phyloP scores from a whole-genome alignment of 2,329 filamentous ascomycete species.

The Stylonectria norvegica region DNA sequence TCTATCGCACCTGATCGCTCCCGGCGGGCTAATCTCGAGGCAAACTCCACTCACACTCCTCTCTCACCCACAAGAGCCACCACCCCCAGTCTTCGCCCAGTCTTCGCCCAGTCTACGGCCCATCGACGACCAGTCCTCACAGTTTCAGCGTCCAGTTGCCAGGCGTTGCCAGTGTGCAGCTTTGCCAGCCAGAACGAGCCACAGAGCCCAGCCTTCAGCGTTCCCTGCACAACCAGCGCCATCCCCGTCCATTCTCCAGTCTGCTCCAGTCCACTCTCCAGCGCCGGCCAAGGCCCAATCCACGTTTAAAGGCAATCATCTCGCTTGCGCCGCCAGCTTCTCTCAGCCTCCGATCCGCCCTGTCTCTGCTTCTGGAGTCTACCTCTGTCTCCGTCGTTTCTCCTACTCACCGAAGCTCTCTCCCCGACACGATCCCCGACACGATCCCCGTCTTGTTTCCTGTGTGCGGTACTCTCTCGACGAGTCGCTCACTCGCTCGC shows the following conservation, averaged over 20 bases:
- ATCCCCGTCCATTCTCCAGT: too few species aligned
- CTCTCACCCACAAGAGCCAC: conserved; percentile 23
- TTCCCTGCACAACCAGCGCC: conserved; percentile 26
- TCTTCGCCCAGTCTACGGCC: background rate
- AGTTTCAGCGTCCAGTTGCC: conserved; percentile 1
- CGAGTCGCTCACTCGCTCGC: conserved; percentile 11
- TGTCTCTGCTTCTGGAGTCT: conserved; percentile 24
- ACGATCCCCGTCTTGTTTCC: background rate
- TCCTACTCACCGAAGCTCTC: conserved; percentile 29
- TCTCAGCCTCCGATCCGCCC: conserved; percentile 45
- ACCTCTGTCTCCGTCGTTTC: conserved; percentile 22
- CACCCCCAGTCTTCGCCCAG: background rate
- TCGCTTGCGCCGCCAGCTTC: conserved; percentile 49
- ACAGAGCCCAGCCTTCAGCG: conserved; percentile 9
- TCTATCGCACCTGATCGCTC: conserved; percentile 29
- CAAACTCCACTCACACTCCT: conserved; percentile 41
- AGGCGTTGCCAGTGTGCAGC: conserved; percentile 15
- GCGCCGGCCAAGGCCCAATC: conserved; percentile 34
- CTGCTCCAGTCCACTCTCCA: too few species aligned
- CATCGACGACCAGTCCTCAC: background rate
- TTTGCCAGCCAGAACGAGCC: too few species aligned
- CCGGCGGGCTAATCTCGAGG: conserved; percentile 41
- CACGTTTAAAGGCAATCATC: conserved; percentile 48
- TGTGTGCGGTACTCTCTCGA: conserved; percentile 4
- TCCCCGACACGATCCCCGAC: conserved; percentile 22